Conservation (phyloP, 345 rosid species). For the Luvunga scandens region DNA sequence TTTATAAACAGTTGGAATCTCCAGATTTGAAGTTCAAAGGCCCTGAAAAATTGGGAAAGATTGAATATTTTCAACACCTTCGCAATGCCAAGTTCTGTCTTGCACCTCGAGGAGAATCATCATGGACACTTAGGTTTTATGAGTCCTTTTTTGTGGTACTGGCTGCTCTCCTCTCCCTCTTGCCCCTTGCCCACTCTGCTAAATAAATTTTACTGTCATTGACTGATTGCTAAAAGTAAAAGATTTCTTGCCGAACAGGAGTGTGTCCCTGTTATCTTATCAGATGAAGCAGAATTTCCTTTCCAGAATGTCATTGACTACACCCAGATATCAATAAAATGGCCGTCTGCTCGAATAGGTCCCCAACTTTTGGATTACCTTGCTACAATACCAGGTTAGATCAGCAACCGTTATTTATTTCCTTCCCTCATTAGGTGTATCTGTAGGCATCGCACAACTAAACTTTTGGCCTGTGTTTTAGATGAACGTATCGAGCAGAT, state of each 20-base stretch:
- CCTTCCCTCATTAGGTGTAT: not conserved
- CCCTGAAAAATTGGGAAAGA: constrained; percentile 69
- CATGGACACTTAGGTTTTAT: constrained; percentile 97
- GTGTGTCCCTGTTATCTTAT: constrained; percentile 90
- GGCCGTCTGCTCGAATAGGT: constrained; percentile 86
- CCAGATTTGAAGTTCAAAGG: constrained; percentile 95
- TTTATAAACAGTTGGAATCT: constrained; percentile 78
- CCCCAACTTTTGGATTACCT: constrained; percentile 74
- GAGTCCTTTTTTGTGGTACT: constrained; percentile 92
- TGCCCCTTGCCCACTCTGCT: not conserved
- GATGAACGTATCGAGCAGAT: constrained; percentile 62
- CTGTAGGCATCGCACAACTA: not conserved
- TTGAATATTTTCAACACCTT: constrained; percentile 86
- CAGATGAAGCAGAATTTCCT: constrained; percentile 87
- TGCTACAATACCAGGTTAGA: constrained; percentile 70
- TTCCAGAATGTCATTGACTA: constrained; percentile 91
- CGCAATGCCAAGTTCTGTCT: constrained; percentile 93
- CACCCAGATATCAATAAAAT: constrained; percentile 76
- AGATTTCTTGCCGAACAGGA: constrained; percentile 50
- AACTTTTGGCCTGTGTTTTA: constrained; percentile 27
- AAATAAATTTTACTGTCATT: not conserved
- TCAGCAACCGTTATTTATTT: not conserved
- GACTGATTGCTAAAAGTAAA: not conserved
- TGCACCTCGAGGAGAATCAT: constrained; percentile 97
- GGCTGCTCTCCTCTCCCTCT: constrained; percentile 2